phyloP scores from a whole-genome alignment of 108 stramenopile species.

The Cyclotella cryptica region DNA sequence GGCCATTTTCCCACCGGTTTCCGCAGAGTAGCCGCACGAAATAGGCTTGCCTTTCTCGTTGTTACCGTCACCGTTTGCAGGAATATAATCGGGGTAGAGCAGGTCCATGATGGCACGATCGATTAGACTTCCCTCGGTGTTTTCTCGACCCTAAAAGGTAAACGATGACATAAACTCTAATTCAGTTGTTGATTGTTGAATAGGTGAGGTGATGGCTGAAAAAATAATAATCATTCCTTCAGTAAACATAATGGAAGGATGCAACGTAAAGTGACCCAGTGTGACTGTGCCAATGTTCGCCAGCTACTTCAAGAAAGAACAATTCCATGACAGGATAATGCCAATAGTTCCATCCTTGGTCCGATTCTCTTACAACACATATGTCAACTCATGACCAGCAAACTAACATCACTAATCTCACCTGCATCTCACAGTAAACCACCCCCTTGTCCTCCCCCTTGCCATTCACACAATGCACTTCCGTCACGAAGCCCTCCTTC shows the following conservation, averaged over 20 bases:
- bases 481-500: conserved; percentile 53
- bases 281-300: no score
- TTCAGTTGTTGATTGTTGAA: no score
- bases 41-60: background rate
- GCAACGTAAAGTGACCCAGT: no score
- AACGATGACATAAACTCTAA: background rate
- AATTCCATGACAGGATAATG: no score
- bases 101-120: conserved; percentile 47
- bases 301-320: no score
- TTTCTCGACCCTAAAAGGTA: conserved; percentile 44
- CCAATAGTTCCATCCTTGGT: no score
- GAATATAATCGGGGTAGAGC: conserved; percentile 38
- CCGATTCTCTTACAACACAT: no score
- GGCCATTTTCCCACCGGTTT: conserved; percentile 53
- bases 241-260: no score
- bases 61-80: background rate
- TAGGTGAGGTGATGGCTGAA: background rate
- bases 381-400: no score
- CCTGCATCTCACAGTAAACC: conserved; percentile 61
- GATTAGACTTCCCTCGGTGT: conserved; percentile 44
- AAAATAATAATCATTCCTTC: background rate
- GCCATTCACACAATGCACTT: conserved; percentile 55
- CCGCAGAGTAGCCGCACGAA: conserved; percentile 47
- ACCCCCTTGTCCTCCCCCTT: conserved; percentile 57
- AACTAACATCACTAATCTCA: conserved; percentile 7